These are phyloP conservation scores for Neonothopanus nambi DNA, from an alignment of 1,284 basidiomycete genomes.

Conservation along the genomic window DNA sequence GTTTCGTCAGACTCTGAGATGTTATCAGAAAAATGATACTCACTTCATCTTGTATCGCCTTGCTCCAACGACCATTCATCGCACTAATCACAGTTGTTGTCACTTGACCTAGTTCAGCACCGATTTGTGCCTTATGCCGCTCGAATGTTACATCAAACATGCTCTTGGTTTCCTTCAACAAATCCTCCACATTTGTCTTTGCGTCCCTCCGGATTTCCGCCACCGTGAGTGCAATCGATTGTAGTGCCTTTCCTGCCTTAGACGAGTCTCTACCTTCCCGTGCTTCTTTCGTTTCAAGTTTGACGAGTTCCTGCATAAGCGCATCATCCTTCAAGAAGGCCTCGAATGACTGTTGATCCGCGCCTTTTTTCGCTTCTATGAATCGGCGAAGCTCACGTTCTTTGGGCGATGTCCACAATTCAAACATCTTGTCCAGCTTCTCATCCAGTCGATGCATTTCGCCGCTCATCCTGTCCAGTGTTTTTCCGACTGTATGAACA, in stretches of 20 bases:
- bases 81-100: conserved; percentile 11
- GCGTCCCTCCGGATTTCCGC: conserved; percentile 7
- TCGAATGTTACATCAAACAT: conserved; percentile 10
- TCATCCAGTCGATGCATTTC: not conserved
- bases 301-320: conserved; percentile 2
- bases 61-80: conserved; percentile 8
- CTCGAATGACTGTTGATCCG: not conserved
- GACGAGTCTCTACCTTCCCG: too few species aligned
- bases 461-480: not conserved
- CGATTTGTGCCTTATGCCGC: conserved; percentile 5
- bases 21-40: not conserved
- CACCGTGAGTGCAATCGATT: not conserved
- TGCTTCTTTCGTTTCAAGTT: not conserved
- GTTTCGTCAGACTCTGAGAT: not conserved
- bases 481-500: conserved; percentile 3
- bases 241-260: not conserved
- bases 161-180: conserved; percentile 2
- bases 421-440: conserved; percentile 5
- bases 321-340: conserved; percentile 3
- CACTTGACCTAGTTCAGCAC: not conserved
- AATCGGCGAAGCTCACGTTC: conserved; percentile 7
- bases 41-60: conserved; percentile 10
- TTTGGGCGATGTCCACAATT: conserved; percentile 6
- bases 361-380: conserved; percentile 6
- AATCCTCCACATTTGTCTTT: conserved; percentile 3